Percentiles rank a stretch among this genome's conserved stretches.
phyloP scores from a whole-genome alignment of 306 rosid species.

The Elaeagnus macrophylla region DNA sequence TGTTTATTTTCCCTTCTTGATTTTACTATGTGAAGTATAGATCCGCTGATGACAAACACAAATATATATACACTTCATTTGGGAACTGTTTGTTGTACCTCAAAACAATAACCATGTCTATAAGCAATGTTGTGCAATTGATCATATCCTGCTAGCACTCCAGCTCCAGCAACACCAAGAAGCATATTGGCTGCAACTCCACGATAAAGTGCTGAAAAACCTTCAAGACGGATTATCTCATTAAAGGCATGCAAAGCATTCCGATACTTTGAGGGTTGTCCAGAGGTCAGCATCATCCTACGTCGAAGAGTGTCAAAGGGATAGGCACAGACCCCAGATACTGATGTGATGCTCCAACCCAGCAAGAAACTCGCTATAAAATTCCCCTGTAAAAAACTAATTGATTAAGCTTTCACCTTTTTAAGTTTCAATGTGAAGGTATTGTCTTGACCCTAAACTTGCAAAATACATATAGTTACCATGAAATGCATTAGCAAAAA shows the following conservation, averaged over 20 bases:
- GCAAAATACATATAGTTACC: not conserved
- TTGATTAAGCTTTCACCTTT: not conserved
- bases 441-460: not conserved
- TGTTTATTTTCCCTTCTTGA: not conserved
- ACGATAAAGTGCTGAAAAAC: slow-evolving; percentile 60
- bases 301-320: slow-evolving; percentile 87
- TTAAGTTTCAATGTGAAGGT: no score
- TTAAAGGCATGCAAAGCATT: slow-evolving; percentile 58
- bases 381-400: slow-evolving; percentile 50
- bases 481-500: not conserved
- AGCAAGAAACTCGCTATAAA: slow-evolving; percentile 83
- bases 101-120: slow-evolving; percentile 25
- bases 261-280: slow-evolving; percentile 59
- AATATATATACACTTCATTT: slow-evolving; percentile 29
- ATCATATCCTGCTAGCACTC: slow-evolving; percentile 89
- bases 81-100: slow-evolving; percentile 29
- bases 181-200: slow-evolving; percentile 93
- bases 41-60: slow-evolving; percentile 1
- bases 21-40: not conserved
- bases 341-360: slow-evolving; percentile 88
- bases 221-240: slow-evolving; percentile 70
- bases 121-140: slow-evolving; percentile 57
- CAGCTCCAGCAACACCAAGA: slow-evolving; percentile 92
- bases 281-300: slow-evolving; percentile 95
- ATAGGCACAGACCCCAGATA: slow-evolving; percentile 81